These are phyloP conservation scores for Helichrysum umbraculigerum DNA, from an alignment of 129 eudicot genomes.

Conservation along the genomic window DNA sequence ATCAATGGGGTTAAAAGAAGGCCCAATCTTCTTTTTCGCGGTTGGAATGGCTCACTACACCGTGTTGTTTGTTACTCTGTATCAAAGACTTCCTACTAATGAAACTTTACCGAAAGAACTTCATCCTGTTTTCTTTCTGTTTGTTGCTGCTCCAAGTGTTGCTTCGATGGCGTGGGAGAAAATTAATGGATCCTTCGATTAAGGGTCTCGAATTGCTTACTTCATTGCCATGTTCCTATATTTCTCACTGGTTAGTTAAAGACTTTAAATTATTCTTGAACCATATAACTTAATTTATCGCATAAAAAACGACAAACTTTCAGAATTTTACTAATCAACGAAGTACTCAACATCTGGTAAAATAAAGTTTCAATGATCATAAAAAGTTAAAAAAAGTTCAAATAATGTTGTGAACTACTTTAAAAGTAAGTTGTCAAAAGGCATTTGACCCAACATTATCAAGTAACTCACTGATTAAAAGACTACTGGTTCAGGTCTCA, in stretches of 20 bases:
- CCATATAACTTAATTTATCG: not conserved
- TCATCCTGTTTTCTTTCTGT: slow-evolving; percentile 83
- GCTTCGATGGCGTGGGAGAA: slow-evolving; percentile 87
- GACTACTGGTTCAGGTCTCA: not conserved
- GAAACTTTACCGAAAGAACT: slow-evolving; percentile 82
- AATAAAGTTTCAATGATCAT: no score
- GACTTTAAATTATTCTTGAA: not conserved
- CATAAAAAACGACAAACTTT: not conserved
- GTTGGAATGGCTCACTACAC: slow-evolving; percentile 78
- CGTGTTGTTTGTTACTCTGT: slow-evolving; percentile 72
- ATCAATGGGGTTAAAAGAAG: slow-evolving; percentile 80
- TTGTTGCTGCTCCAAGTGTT: slow-evolving; percentile 83
- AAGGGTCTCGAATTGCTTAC: slow-evolving; percentile 63
- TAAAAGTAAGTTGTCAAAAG: no score
- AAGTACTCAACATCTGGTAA: no score
- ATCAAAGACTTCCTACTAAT: slow-evolving; percentile 83
- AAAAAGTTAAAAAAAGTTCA: no score
- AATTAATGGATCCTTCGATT: slow-evolving; percentile 64
- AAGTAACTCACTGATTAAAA: not conserved
- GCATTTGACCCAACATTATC: no score
- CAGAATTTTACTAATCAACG: not conserved
- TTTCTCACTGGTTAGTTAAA: slow-evolving; percentile 50
- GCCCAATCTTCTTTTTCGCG: slow-evolving; percentile 78
- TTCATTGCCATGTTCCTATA: slow-evolving; percentile 79
- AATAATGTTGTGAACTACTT: no score